Base-by-base conservation (phyloP, 2,329 filamentous ascomycete genomes). In the Ascochyta clinopodiicola region DNA sequence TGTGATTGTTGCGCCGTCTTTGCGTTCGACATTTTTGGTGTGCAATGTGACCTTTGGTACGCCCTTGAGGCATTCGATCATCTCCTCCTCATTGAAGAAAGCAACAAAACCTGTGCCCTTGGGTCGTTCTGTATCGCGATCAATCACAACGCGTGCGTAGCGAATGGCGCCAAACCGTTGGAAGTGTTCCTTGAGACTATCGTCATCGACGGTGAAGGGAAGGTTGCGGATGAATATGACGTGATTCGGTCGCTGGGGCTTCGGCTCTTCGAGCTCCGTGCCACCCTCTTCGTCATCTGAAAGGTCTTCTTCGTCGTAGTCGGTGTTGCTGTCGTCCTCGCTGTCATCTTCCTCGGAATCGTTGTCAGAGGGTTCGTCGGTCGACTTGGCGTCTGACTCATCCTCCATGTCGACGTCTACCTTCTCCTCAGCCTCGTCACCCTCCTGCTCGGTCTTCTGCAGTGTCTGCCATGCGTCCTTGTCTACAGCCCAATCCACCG, bases 401-500 rank as follows among this genome's bases (percentile, higher is more conserved):
- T 70, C 69, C 17, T 71, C 73, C 40, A 68, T 72, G 2, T 77
- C 74, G 3, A 75, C 73, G 3, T 77, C 73, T 19, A 76, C 72
- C 4, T 78, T 75, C 5, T 78, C 69, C 25, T 77, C 74, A 6
- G 75, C 75, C 3, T 77, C 72, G 1, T 81, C 80, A 4, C 76
- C 70, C 4, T 76, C 71, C 29, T 74, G 68, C 22, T 73, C 71
- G 5, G 69, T 58, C 46, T 80, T 79, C 60, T 87, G 81, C 29
- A 73, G 60, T 58, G 86, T 82, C 59, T 93, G 85, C 92, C 92
- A 99, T 6, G 88, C 87, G 37, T 88, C 84, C 79, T 96, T 96
- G 57, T 97, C 92, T 3, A 98, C 92, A 29, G 96, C 94, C 91
- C 92, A 99, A 78, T 99, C 95, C 6, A 99, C 95, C 25, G 94